Conservation (phyloP, 2,329 filamentous ascomycete species). For the Verticillium zaregamsianum region DNA sequence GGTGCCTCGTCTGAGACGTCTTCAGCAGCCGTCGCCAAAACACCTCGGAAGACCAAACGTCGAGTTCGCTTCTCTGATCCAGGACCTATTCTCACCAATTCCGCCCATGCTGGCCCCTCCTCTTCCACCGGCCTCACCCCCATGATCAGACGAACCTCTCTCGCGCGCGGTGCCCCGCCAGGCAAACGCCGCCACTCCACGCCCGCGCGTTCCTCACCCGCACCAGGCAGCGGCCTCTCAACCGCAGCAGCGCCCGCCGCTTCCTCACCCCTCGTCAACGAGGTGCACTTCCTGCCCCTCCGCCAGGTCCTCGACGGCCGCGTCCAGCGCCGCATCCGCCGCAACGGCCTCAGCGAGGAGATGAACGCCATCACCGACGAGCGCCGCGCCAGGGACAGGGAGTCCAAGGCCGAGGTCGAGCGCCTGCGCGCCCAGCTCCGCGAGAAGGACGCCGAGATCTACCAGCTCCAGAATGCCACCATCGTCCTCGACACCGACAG, state of each 20-base stretch:
- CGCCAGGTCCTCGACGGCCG: slow-evolving; percentile 54
- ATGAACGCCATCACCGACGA: slow-evolving; percentile 48
- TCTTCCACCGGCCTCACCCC: slow-evolving; percentile 53
- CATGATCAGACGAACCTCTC: slow-evolving; percentile 48
- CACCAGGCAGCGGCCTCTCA: neutral
- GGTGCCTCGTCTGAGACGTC: slow-evolving; percentile 6
- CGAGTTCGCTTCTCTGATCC: slow-evolving; percentile 58
- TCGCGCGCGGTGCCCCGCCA: slow-evolving; percentile 24
- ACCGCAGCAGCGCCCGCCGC: slow-evolving; percentile 7
- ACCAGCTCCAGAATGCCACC: slow-evolving; percentile 46
- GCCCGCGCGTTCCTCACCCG: slow-evolving; percentile 20
- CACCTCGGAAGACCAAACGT: slow-evolving; percentile 29
- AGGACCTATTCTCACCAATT: slow-evolving; percentile 27
- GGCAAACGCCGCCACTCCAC: slow-evolving; percentile 43
- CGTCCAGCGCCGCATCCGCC: slow-evolving; percentile 51
- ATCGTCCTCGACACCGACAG: slow-evolving; percentile 42
- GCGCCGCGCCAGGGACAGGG: slow-evolving; percentile 33
- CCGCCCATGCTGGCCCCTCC: slow-evolving; percentile 6
- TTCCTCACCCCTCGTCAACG: slow-evolving; percentile 23
- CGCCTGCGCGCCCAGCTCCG: slow-evolving; percentile 44
- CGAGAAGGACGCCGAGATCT: slow-evolving; percentile 48
- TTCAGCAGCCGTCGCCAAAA: slow-evolving; percentile 7
- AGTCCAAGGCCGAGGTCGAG: slow-evolving; percentile 42
- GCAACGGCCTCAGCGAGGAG: slow-evolving; percentile 55
- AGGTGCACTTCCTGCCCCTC: slow-evolving; percentile 43